Evolutionary conservation across 495 filamentous ascomycete species (phyloP).

Genomic region (Pseudomonodictys pantanalensis): DNA sequence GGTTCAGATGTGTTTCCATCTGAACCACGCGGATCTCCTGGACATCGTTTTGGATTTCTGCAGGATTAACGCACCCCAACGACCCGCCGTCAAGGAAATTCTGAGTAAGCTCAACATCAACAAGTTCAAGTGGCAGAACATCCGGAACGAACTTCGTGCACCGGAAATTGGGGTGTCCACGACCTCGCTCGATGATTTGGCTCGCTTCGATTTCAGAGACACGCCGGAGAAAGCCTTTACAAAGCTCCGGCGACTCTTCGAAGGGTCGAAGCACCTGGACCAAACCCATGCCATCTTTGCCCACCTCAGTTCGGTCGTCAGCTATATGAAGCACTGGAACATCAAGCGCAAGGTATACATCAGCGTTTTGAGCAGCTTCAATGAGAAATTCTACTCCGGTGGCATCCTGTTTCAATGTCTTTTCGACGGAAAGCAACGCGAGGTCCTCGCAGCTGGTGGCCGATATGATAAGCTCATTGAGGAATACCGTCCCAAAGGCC

Average conservation of each 20-base stretch:
- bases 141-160: slow-evolving; percentile 76
- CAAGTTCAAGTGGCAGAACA: slow-evolving; percentile 78
- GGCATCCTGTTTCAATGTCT: slow-evolving; percentile 89
- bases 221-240: slow-evolving; percentile 68
- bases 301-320: slow-evolving; percentile 71
- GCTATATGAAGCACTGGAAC: slow-evolving; percentile 70
- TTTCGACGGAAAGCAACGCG: slow-evolving; percentile 76
- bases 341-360: slow-evolving; percentile 79
- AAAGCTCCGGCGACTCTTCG: slow-evolving; percentile 69
- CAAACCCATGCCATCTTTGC: slow-evolving; percentile 68
- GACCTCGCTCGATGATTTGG: slow-evolving; percentile 86
- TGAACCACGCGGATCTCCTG: slow-evolving; percentile 85
- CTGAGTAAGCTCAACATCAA: slow-evolving; percentile 85
- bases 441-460: slow-evolving; percentile 91
- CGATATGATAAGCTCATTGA: slow-evolving; percentile 85
- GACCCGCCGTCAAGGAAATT: slow-evolving; percentile 72
- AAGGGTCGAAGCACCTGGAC: slow-evolving; percentile 65
- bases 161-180: slow-evolving; percentile 78
- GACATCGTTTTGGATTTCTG: slow-evolving; percentile 85
- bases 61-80: slow-evolving; percentile 64
- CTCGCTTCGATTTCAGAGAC: slow-evolving; percentile 85
- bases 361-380: slow-evolving; percentile 79
- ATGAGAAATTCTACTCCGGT: slow-evolving; percentile 87
- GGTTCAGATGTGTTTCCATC: slow-evolving; percentile 79
- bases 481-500: slow-evolving; percentile 61